phyloP scores from a whole-genome alignment of 176 grass and related monocot species.

The Alopecurus myosuroides region DNA sequence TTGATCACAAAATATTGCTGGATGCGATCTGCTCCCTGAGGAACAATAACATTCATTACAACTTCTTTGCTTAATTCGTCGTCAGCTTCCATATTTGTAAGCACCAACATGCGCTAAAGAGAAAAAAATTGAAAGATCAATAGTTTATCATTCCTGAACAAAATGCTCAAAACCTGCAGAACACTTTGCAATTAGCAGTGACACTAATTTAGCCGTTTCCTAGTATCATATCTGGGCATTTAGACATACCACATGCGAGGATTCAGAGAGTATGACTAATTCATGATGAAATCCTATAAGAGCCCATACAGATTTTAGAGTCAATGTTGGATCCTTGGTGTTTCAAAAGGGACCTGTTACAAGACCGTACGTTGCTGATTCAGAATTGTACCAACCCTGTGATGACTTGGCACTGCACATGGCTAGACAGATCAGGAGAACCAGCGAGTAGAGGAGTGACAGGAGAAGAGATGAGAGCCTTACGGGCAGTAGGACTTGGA shows the following conservation, averaged over 20 bases:
- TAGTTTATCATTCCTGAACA: slow-evolving; percentile 57
- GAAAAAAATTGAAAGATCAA: slow-evolving; percentile 21
- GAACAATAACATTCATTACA: slow-evolving; percentile 64
- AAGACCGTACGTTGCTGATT: no score
- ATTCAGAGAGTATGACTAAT: slow-evolving; percentile 65
- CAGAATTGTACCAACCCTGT: no score
- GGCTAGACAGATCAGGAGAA: no score
- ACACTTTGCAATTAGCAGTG: no score
- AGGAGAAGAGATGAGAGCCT: no score
- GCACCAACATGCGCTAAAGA: slow-evolving; percentile 80
- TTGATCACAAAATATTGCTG: slow-evolving; percentile 31
- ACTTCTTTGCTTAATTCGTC: slow-evolving; percentile 54
- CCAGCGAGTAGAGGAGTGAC: no score
- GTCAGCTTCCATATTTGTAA: slow-evolving; percentile 77
- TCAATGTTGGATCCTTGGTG: slow-evolving; percentile 68
- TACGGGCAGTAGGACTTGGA: no score
- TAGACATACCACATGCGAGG: slow-evolving; percentile 81
- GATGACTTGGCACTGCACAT: no score
- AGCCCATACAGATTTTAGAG: slow-evolving; percentile 78
- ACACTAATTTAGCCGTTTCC: no score
- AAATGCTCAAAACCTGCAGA: slow-evolving; percentile 83
- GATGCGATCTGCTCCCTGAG: slow-evolving; percentile 9
- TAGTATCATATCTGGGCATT: no score
- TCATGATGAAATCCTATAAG: slow-evolving; percentile 79
- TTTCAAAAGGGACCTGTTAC: no score